A percentile compares a stretch with the other conserved stretches of the same genome.
Evolutionary conservation across 2,329 filamentous ascomycete genomes (phyloP).

Genomic region (Cadophora luteo-olivacea): DNA sequence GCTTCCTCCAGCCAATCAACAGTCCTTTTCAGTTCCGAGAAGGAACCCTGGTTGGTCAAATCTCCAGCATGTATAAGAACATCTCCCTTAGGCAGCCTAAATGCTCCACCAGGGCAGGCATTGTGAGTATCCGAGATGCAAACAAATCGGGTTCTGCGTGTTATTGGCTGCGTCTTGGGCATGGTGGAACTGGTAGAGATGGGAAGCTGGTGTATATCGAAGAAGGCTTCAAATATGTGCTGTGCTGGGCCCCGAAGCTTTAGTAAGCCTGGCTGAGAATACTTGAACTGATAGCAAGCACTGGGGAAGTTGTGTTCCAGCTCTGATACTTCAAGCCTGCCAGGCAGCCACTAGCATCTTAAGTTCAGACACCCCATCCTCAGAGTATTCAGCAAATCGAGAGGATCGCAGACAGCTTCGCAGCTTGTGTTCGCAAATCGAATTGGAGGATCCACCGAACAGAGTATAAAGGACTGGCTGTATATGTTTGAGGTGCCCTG

Average conservation of each 20-base stretch:
- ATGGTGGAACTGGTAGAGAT: constrained; percentile 16
- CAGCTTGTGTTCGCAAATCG: background rate
- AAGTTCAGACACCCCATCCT: background rate
- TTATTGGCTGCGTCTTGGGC: constrained; percentile 24
- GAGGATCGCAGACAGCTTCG: background rate
- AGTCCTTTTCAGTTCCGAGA: constrained; percentile 64
- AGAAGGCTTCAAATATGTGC: background rate
- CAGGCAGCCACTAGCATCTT: background rate
- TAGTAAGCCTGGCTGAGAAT: background rate
- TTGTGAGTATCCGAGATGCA: constrained; percentile 83
- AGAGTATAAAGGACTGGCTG: background rate
- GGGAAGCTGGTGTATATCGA: background rate
- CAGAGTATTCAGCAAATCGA: background rate
- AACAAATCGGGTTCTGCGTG: constrained; percentile 66
- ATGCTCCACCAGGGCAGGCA: constrained; percentile 53
- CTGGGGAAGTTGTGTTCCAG: background rate
- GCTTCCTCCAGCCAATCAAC: constrained; percentile 71
- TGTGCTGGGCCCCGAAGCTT: background rate
- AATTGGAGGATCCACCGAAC: background rate
- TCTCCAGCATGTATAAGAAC: constrained; percentile 80
- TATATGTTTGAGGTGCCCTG: background rate
- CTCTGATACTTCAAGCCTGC: background rate
- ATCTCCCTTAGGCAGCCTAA: constrained; percentile 73
- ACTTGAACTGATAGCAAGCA: background rate
- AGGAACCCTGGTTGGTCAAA: constrained; percentile 74